Base-by-base conservation (phyloP, 1,284 basidiomycete species). In the Heterobasidion irregulare region DNA sequence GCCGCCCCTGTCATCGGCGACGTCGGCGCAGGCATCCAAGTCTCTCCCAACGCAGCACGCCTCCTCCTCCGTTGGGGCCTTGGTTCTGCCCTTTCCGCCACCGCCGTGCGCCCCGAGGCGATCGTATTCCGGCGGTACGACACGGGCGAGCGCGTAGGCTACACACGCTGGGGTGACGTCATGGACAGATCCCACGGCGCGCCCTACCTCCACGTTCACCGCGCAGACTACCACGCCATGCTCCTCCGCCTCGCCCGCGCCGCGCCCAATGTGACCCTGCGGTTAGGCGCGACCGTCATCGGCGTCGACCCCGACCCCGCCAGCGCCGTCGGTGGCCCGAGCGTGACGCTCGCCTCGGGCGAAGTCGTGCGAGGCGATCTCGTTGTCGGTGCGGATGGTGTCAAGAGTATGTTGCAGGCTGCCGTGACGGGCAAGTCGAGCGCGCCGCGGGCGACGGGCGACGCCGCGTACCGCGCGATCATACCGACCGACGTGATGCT, bases 181-280 rank as follows among this genome's bases (percentile, higher is more conserved):
- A 73, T 76, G 64, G 64, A 67, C 18, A 36, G 58, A 4, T 66
- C 70, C n/a, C 71, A 72, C 59, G 74, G 72, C 52, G 67, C 73
- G 48, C 76, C 76, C 1, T 78, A 77, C 63, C 76, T 73, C 59
- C 74, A 78, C 58, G 67, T 75, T 51, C 72, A 86, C 73, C 79
- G 84, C 54, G 79, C 79, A 12, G 79, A 83, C 55, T 73, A 86
- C 44, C 76, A 81, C 59, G 65, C 56, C 5, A 47, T 62, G 54
- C 56, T 71, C 8, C 67, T 82, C 15, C 68, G 86, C 12, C 74
- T 74, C 57, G 76, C 78, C 26, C 70, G 78, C 36, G 77, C 77
- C 8, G 61, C 62, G 4, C 71, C 75, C 4, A 63, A 62, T 35
- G 80, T 82, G 16, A 65, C 69, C 2, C 70, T 86, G 49, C 69